Percentiles rank a stretch among this genome's conserved stretches.
phyloP scores from a whole-genome alignment of 2,329 filamentous ascomycete species.

The Xylaria sp. region DNA sequence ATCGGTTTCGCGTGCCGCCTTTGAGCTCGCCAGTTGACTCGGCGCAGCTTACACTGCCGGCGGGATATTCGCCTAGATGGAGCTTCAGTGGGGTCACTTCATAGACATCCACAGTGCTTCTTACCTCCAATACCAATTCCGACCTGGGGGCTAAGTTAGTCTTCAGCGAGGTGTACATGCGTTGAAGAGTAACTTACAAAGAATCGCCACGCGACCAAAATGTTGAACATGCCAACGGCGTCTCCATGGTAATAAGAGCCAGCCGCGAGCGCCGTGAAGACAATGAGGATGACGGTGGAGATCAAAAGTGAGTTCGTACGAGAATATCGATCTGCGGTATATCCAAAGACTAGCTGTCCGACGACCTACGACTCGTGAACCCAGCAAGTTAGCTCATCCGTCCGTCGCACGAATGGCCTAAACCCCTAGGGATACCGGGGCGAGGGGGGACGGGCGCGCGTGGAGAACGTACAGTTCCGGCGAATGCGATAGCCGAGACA shows the following conservation, averaged over 20 bases:
- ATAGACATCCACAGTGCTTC: conserved; percentile 27
- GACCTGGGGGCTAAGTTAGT: conserved; percentile 51
- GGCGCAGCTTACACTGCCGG: conserved; percentile 84
- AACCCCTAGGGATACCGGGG: background rate
- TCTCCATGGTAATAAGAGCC: conserved; percentile 81
- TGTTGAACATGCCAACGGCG: conserved; percentile 77
- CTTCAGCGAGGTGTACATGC: background rate
- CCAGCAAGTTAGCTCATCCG: conserved; percentile 16
- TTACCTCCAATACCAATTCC: conserved; percentile 80
- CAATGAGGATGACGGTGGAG: conserved; percentile 83
- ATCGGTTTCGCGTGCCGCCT: conserved; percentile 82
- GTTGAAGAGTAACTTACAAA: conserved; percentile 63
- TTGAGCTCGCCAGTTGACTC: conserved; percentile 88
- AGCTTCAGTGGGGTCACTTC: conserved; percentile 27
- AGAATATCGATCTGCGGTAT: conserved; percentile 84
- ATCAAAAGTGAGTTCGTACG: conserved; percentile 83
- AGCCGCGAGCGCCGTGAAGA: conserved; percentile 84
- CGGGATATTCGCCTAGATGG: conserved; percentile 74
- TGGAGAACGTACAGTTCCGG: conserved; percentile 67
- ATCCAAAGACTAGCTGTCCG: conserved; percentile 84
- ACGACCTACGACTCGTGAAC: conserved; percentile 62
- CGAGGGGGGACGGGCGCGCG: background rate
- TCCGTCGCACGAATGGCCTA: background rate
- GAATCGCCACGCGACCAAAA: conserved; percentile 85
- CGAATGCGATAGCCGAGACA: conserved; percentile 85